These are phyloP conservation scores for Shiraia bambusicola DNA, from an alignment of 2,329 filamentous ascomycete genomes.

Conservation along the genomic window DNA sequence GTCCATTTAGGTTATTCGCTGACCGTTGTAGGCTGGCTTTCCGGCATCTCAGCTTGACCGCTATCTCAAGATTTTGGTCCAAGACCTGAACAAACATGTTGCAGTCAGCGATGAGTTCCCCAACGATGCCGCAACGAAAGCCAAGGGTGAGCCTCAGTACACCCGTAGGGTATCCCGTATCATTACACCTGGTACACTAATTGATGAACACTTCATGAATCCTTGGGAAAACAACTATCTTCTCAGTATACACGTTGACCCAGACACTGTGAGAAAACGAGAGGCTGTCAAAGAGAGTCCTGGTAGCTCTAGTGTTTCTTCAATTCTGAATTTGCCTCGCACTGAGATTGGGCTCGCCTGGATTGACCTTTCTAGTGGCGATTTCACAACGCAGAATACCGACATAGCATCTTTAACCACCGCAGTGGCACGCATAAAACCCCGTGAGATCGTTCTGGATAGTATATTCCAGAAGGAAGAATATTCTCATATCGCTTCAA, in stretches of 20 bases:
- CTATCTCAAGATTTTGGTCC: conserved; percentile 88
- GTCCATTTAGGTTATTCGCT: background rate
- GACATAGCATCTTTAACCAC: conserved; percentile 73
- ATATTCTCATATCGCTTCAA: conserved; percentile 60
- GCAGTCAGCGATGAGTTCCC: conserved; percentile 93
- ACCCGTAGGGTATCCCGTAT: conserved; percentile 83
- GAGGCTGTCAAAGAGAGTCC: conserved; percentile 28
- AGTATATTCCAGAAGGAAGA: conserved; percentile 55
- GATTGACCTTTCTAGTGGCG: conserved; percentile 92
- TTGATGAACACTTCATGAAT: conserved; percentile 97
- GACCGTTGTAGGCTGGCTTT: conserved; percentile 71
- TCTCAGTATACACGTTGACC: conserved; percentile 70
- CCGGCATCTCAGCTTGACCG: conserved; percentile 90
- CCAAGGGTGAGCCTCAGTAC: conserved; percentile 79
- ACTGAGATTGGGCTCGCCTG: conserved; percentile 75
- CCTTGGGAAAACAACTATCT: conserved; percentile 92
- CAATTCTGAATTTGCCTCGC: conserved; percentile 43
- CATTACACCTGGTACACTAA: conserved; percentile 90
- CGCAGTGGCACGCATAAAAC: conserved; percentile 77
- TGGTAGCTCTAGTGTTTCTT: conserved; percentile 31
- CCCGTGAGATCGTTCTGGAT: conserved; percentile 81
- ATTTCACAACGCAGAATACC: conserved; percentile 83
- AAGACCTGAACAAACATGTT: conserved; percentile 87
- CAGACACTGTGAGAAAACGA: conserved; percentile 26
- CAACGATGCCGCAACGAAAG: conserved; percentile 67